phyloP scores from a whole-genome alignment of 176 grass and related monocot species.

The Lolium perenne region DNA sequence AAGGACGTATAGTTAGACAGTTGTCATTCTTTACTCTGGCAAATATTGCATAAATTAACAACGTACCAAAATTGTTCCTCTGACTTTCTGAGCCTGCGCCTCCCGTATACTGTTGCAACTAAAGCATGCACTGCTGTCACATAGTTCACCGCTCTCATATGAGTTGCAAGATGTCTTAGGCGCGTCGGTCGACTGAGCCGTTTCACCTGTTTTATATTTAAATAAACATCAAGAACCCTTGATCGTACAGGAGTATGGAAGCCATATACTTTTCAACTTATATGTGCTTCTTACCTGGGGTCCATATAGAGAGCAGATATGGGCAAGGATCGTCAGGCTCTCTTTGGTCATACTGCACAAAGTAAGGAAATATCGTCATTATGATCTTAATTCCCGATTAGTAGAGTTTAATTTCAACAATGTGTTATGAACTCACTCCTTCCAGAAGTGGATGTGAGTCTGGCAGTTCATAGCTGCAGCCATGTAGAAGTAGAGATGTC shows the following conservation, averaged over 20 bases:
- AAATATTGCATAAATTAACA: conserved; percentile 21
- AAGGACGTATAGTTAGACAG: not conserved
- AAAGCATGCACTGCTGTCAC: conserved; percentile 60
- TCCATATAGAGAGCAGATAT: conserved; percentile 86
- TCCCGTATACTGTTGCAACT: conserved; percentile 74
- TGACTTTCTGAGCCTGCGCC: conserved; percentile 61
- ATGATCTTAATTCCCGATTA: conserved; percentile 10
- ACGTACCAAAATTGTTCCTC: conserved; percentile 74
- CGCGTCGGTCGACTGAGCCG: conserved; percentile 78
- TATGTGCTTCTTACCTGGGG: conserved; percentile 57
- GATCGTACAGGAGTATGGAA: not conserved
- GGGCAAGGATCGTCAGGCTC: conserved; percentile 77
- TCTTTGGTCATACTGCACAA: conserved; percentile 65
- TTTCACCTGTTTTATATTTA: conserved; percentile 67
- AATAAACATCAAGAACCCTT: not conserved
- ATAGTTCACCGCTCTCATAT: conserved; percentile 57
- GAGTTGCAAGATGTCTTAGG: conserved; percentile 68
- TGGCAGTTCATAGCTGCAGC: conserved; percentile 80
- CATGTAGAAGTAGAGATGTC: conserved; percentile 33
- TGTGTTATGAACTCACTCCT: conserved; percentile 56
- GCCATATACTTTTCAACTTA: not conserved
- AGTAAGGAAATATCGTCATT: conserved; percentile 39
- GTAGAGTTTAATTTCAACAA: conserved; percentile 7
- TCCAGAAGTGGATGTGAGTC: conserved; percentile 70
- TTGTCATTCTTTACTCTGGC: not conserved